Percentiles rank a stretch among this genome's conserved stretches.
These are phyloP conservation scores for Leucosporidium yakuticum DNA, from an alignment of 768 basidiomycete genomes.

Conservation along the genomic window DNA sequence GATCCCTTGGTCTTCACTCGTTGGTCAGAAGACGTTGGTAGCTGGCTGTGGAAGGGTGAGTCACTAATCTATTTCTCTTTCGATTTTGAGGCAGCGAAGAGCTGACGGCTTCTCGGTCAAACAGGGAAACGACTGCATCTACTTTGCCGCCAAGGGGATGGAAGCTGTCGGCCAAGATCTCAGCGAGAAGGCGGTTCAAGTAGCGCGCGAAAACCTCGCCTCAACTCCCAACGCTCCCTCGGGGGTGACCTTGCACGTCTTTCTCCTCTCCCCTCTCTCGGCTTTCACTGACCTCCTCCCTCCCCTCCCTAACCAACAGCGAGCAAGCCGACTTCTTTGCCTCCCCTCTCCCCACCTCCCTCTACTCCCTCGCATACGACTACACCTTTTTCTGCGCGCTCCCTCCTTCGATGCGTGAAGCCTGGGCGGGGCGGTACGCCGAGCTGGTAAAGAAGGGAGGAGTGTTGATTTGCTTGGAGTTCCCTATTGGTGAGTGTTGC, in stretches of 20 bases:
- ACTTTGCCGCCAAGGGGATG: constrained; percentile 53
- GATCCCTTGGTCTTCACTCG: constrained; percentile 48
- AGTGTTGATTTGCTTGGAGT: constrained; percentile 58
- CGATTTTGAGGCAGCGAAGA: neutral
- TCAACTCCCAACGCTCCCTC: constrained; percentile 1
- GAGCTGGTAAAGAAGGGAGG: constrained; percentile 58
- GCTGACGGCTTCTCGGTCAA: accelerated
- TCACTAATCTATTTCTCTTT: neutral
- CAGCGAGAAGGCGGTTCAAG: constrained; percentile 53
- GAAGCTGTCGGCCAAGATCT: constrained; percentile 56
- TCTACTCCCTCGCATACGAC: constrained; percentile 60
- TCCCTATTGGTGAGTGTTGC: constrained; percentile 47
- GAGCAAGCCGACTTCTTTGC: constrained; percentile 55
- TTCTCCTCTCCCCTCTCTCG: too few relatives aligned
- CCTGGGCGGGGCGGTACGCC: constrained; percentile 59
- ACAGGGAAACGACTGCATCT: constrained; percentile 60
- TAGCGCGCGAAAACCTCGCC: constrained; percentile 48
- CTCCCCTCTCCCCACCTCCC: constrained; percentile 42
- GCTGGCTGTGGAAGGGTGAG: constrained; percentile 56
- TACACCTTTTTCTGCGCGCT: constrained; percentile 76
- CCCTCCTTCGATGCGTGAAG: constrained; percentile 51
- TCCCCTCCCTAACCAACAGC: constrained; percentile 38
- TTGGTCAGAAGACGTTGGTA: constrained; percentile 49
- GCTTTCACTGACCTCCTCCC: neutral
- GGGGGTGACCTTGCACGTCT: constrained; percentile 13